Evolutionary conservation across 352 stramenopile genomes (phyloP), one percentile per base, ranked within the genome.

Genomic region (Pythium myriotylum): DNA sequence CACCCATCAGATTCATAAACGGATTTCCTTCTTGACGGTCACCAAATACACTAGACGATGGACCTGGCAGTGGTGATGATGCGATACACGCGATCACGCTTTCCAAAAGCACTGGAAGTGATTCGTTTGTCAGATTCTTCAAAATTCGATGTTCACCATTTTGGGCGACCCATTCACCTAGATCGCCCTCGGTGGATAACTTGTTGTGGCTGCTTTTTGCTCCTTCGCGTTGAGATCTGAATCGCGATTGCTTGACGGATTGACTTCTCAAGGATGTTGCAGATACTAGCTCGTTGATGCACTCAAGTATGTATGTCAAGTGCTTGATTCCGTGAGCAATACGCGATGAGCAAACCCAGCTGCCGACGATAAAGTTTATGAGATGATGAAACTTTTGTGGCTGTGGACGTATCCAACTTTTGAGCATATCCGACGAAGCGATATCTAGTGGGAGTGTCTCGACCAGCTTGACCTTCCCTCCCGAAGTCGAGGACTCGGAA

Each of bases 121-220:
- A 86, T 26, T 80, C 70, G 56, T 84, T 79, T 9, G 78, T 89
- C 52, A 92, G 51, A 29, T 66, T 89, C 59, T 86, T 86, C 6
- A 92, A 57, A 22, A 88, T 68, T 13, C 79, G 62, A 48, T 92
- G 84, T 33, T 90, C 75, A 23, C 84, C 84, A 46, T 82, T 64
- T 1, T 48, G 24, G 14, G 81, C 72, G 13, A 73, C 37, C 56
- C 60, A 73, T 27, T 50, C 46, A 7, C 67, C 51, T 4, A 70
- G 33, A 12, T 72, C 58, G 29, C 79, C 70, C 14, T 79, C 66
- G 17, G 74, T 62, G 5, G 62, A 66, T 40, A n/a, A 48, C n/a
- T 26, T 14, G 6, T 13, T 20, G 47, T 20, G 35, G 23, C 14
- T 39, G 48, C 27, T 41, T 24, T n/a, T 41, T 37, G 5, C 8